Percentiles rank a stretch among this genome's conserved stretches.
phyloP scores from a whole-genome alignment of 2,329 filamentous ascomycete genomes.

The Aspergillus candidus region DNA sequence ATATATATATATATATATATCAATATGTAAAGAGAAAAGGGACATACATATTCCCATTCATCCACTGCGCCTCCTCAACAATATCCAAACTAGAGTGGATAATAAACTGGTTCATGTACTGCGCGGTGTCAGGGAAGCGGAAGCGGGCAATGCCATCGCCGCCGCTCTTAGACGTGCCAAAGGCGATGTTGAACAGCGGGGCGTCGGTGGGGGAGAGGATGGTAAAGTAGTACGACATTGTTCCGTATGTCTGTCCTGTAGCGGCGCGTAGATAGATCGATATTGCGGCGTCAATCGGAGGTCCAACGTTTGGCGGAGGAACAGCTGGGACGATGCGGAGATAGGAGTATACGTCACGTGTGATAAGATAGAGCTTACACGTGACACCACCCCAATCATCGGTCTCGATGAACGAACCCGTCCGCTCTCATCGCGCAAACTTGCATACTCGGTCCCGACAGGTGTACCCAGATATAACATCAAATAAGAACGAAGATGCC shows the following conservation, averaged over 20 bases:
- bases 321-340: slow-evolving; percentile 1
- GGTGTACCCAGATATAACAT: neutral
- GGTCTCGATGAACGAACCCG: neutral
- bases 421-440: neutral
- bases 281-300: too few species aligned
- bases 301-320: neutral
- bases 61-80: slow-evolving; percentile 95
- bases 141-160: slow-evolving; percentile 89
- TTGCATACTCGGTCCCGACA: neutral
- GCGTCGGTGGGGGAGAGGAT: slow-evolving; percentile 95
- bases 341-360: neutral
- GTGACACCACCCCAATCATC: neutral
- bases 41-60: slow-evolving; percentile 68
- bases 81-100: slow-evolving; percentile 91
- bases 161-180: slow-evolving; percentile 92
- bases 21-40: neutral
- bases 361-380: slow-evolving; percentile 4
- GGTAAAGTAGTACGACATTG: slow-evolving; percentile 97
- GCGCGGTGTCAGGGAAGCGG: slow-evolving; percentile 78
- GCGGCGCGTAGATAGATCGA: too few species aligned
- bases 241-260: slow-evolving; percentile 13
- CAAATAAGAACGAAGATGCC: slow-evolving; percentile 17
- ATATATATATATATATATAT: slow-evolving; percentile 3
- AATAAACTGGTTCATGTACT: slow-evolving; percentile 96
- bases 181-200: slow-evolving; percentile 93